Percentiles rank a stretch among this genome's conserved stretches.
Evolutionary conservation across 1,284 basidiomycete species (phyloP).

Genomic region (Moniliophthora roreri): DNA sequence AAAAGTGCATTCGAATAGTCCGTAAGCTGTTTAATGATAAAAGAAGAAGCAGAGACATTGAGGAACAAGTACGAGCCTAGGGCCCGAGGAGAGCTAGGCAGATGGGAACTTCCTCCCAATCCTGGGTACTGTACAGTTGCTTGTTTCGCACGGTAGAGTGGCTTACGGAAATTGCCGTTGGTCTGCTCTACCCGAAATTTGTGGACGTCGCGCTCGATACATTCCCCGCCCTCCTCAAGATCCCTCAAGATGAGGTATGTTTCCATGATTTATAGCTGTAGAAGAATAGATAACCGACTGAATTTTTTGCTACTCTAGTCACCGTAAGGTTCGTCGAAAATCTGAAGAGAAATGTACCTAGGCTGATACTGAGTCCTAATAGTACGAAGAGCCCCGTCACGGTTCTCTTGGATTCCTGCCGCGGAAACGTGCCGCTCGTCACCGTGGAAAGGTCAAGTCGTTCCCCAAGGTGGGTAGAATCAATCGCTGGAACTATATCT

Average conservation of each 20-base stretch:
- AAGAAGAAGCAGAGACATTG: no score
- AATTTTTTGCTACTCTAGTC: constrained; percentile 36
- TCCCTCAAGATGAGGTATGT: constrained; percentile 53
- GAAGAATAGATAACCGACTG: constrained; percentile 18
- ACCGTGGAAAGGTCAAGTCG: constrained; percentile 97
- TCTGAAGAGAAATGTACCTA: constrained; percentile 8
- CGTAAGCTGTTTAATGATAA: no score
- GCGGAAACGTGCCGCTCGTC: constrained; percentile 92
- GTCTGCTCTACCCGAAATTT: neutral
- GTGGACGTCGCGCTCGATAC: neutral
- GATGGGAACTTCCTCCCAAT: no score
- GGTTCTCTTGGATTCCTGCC: constrained; percentile 94
- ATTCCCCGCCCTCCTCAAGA: constrained; percentile 34
- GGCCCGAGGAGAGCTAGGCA: no score
- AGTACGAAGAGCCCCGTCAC: constrained; percentile 96
- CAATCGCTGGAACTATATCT: constrained; percentile 1
- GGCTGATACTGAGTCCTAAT: constrained; percentile 17
- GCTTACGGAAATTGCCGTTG: no score
- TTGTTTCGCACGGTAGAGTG: no score
- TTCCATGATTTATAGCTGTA: constrained; percentile 12
- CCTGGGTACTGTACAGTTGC: no score
- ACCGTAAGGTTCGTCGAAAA: constrained; percentile 55
- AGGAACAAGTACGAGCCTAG: no score
- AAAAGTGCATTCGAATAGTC: no score
- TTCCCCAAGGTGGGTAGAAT: constrained; percentile 81